phyloP scores from a whole-genome alignment of 345 rosid species.

The Erysimum cheiranthoides region DNA sequence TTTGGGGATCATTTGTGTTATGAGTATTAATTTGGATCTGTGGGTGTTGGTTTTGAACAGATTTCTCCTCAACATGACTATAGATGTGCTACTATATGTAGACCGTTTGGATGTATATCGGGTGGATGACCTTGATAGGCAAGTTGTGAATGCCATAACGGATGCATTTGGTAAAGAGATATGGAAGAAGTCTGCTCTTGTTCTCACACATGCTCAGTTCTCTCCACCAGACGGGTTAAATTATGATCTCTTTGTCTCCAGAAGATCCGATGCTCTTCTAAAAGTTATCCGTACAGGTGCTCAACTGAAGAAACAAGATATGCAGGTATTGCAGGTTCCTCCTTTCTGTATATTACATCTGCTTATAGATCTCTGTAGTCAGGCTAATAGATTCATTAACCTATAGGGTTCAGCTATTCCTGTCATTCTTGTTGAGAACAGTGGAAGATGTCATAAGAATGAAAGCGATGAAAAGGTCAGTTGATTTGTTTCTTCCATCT shows the following conservation, averaged over 20 bases:
- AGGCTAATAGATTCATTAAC: constrained; percentile 10
- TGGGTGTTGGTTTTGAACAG: constrained; percentile 46
- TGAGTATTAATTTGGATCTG: constrained; percentile 30
- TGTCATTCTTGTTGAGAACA: constrained; percentile 62
- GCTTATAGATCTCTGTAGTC: not conserved
- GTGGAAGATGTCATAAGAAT: constrained; percentile 67
- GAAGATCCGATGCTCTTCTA: constrained; percentile 76
- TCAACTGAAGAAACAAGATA: constrained; percentile 56
- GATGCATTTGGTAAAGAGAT: constrained; percentile 85
- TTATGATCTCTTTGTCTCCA: constrained; percentile 66
- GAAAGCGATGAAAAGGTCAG: constrained; percentile 67
- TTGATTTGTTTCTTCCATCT: constrained; percentile 19
- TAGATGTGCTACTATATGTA: constrained; percentile 74
- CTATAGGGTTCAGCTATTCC: constrained; percentile 52
- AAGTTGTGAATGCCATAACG: constrained; percentile 69
- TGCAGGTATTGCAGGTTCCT: constrained; percentile 46
- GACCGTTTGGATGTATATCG: constrained; percentile 87
- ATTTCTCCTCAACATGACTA: constrained; percentile 73
- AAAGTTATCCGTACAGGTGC: constrained; percentile 62
- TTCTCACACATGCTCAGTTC: constrained; percentile 89
- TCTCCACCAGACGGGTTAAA: constrained; percentile 79
- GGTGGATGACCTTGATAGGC: constrained; percentile 84
- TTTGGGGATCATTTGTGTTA: constrained; percentile 27
- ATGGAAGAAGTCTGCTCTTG: constrained; percentile 79
- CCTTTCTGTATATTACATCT: not conserved